Percentiles rank a stretch among this genome's conserved stretches.
phyloP scores from a whole-genome alignment of 345 rosid genomes.

The Eutrema heterophyllum region DNA sequence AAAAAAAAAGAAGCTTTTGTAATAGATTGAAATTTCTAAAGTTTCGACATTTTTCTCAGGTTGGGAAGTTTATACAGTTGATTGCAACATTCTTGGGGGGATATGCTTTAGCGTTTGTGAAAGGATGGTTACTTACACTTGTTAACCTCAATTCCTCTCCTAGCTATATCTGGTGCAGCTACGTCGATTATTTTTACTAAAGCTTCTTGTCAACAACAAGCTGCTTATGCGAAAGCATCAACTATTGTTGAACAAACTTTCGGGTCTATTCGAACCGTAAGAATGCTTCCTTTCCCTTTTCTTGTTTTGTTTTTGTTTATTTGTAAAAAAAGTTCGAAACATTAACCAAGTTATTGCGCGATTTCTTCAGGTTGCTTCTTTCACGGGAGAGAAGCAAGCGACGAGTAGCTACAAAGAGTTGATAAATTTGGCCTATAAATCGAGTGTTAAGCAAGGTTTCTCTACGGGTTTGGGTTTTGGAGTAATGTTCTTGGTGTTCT shows the following conservation, averaged over 20 bases:
- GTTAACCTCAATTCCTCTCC: constrained; percentile 60
- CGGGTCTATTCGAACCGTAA: constrained; percentile 78
- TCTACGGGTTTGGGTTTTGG: constrained; percentile 62
- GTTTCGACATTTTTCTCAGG: constrained; percentile 32
- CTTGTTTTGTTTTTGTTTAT: background rate
- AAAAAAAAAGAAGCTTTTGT: background rate
- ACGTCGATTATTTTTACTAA: constrained; percentile 43
- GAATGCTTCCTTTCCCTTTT: background rate
- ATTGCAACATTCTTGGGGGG: constrained; percentile 64
- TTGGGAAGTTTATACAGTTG: constrained; percentile 70
- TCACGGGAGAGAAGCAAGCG: constrained; percentile 74
- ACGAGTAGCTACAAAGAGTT: constrained; percentile 39
- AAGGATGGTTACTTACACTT: constrained; percentile 79
- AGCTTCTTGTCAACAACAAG: constrained; percentile 52
- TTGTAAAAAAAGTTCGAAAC: background rate
- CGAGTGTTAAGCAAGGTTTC: constrained; percentile 52
- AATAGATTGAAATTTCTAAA: background rate
- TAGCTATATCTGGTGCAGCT: constrained; percentile 50
- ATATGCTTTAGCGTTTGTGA: constrained; percentile 48
- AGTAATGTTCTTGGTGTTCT: constrained; percentile 27
- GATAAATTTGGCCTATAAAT: constrained; percentile 49
- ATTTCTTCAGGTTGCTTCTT: constrained; percentile 61
- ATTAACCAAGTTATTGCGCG: background rate
- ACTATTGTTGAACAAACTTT: constrained; percentile 60
- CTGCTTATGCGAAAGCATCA: constrained; percentile 63